These are phyloP conservation scores for Artemisia annua DNA, from an alignment of 129 eudicot species.

Conservation along the genomic window DNA sequence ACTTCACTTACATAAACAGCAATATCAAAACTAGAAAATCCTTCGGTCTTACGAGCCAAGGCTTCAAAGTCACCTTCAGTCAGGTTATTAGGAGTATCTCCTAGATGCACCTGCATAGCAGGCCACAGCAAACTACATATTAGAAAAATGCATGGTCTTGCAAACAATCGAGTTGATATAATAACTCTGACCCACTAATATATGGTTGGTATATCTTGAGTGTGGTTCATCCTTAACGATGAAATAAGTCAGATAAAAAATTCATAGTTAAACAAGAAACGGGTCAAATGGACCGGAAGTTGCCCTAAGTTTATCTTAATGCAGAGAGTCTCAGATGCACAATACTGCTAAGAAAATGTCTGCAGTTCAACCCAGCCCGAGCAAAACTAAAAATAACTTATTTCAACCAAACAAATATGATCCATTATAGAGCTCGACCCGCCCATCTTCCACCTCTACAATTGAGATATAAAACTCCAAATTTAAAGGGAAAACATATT, in stretches of 20 bases:
- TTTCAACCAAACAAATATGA: background rate
- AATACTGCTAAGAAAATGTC: background rate
- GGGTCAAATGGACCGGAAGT: too few relatives aligned
- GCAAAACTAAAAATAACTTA: background rate
- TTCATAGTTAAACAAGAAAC: too few relatives aligned
- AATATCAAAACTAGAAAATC: slow-evolving; percentile 95
- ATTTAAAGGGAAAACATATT: background rate
- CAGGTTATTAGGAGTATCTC: slow-evolving; percentile 92
- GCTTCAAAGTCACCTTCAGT: slow-evolving; percentile 84
- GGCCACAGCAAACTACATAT: slow-evolving; percentile 3
- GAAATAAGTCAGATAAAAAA: too few relatives aligned
- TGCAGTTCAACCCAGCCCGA: background rate
- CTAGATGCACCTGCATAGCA: slow-evolving; percentile 81
- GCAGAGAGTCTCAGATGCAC: too few relatives aligned
- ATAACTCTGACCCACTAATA: background rate
- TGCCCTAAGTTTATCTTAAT: too few relatives aligned
- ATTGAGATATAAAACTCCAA: background rate
- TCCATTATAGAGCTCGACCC: background rate
- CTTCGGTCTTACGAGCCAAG: slow-evolving; percentile 84
- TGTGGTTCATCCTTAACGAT: background rate
- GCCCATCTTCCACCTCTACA: background rate
- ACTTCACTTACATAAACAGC: slow-evolving; percentile 83
- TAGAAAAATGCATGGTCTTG: background rate
- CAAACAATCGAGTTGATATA: background rate
- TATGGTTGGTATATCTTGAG: background rate